These are phyloP conservation scores for Colletotrichum sp. DNA, from an alignment of 2,329 filamentous ascomycete genomes.

Conservation along the genomic window DNA sequence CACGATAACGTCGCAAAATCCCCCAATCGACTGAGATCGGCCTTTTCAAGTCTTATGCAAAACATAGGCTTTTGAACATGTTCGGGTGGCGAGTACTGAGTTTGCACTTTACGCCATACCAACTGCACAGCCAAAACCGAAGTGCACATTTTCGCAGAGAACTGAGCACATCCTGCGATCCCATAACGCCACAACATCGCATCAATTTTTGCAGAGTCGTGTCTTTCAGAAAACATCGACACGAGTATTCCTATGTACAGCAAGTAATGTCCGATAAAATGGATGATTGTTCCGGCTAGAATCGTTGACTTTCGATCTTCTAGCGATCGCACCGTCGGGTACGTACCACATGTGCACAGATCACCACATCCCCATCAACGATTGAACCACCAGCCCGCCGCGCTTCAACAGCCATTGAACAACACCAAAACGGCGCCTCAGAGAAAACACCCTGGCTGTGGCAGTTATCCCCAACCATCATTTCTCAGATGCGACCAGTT, in stretches of 20 bases:
- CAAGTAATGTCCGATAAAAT: background rate
- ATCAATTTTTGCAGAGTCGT: background rate
- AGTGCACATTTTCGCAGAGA: background rate
- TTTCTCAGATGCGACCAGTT: background rate
- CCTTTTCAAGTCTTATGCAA: background rate
- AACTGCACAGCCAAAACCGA: background rate
- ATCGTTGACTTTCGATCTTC: background rate
- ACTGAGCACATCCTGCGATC: background rate
- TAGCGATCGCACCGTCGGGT: background rate
- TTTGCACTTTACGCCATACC: background rate
- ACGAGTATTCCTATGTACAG: background rate
- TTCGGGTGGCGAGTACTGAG: background rate
- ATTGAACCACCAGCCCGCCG: background rate
- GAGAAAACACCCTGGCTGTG: background rate
- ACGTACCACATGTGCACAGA: background rate
- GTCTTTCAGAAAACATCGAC: background rate
- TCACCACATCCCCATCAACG: background rate
- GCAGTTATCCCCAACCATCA: background rate
- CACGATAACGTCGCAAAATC: background rate
- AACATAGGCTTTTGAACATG: background rate
- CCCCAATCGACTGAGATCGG: background rate
- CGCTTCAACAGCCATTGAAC: background rate
- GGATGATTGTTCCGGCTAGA: background rate
- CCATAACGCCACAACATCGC: background rate
- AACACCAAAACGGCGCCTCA: background rate